Evolutionary conservation across 805 yeast species (phyloP).

Genomic region (Yarrowia divulgata): DNA sequence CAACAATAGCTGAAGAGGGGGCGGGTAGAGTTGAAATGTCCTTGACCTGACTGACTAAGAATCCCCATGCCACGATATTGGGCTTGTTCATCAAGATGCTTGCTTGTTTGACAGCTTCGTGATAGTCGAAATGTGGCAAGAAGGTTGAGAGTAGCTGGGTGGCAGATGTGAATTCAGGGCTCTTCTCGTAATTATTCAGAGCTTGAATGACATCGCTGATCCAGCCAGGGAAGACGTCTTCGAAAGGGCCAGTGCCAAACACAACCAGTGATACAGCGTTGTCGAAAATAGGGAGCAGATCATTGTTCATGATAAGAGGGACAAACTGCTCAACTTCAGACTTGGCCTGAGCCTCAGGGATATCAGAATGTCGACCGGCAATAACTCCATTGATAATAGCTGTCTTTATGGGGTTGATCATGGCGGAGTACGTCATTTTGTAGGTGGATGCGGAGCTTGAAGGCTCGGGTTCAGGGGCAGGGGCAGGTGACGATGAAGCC

Average conservation of each 20-base stretch:
- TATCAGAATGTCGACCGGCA: neutral
- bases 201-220: neutral
- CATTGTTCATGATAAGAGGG: constrained; percentile 9
- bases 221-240: neutral
- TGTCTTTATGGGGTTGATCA: neutral
- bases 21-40: neutral
- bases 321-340: neutral
- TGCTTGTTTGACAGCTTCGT: neutral
- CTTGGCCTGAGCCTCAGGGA: neutral
- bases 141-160: neutral
- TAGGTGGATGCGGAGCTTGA: no score
- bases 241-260: neutral
- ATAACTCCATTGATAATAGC: neutral
- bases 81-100: neutral
- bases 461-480: no score
- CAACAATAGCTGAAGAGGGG: neutral
- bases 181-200: neutral
- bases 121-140: neutral
- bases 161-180: constrained; percentile 7
- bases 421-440: no score
- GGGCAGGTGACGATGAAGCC: no score
- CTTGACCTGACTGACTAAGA: neutral
- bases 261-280: neutral
- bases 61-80: neutral
- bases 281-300: neutral